Base-by-base conservation (phyloP, 2,329 filamentous ascomycete genomes). In the Fusarium sp. region DNA sequence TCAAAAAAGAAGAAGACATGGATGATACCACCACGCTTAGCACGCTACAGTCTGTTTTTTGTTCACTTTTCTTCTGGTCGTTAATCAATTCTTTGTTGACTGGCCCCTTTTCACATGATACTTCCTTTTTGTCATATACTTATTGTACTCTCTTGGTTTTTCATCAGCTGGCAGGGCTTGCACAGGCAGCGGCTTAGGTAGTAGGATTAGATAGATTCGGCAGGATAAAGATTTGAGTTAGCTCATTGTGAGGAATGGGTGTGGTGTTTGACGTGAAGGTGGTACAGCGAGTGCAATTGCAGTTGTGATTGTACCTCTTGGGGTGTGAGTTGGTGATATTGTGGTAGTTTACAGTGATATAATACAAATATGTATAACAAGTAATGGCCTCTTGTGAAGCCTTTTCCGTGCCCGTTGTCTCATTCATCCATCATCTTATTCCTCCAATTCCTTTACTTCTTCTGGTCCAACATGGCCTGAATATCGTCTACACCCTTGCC, bases 11-110 rank as follows among this genome's bases (percentile, higher is more conserved):
- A 79, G 72, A 81, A 71, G 67, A 66, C 77, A 82, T 80, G 81
- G 81, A 83, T 82, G 82, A 83, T 83, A 83, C 82, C 82, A 83
- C 80, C 80, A 79, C 81, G 80, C 80, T 82, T 80, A 80, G 79
- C 80, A 81, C 79, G 79, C 77, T 79, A 71, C 71, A 70, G 71
- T 77, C 78, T 80, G 71, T 71, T 72, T 75, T 76, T 78, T 71
- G 49, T 60, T 71, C 40, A 67, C 62, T 54, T 66, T 59, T 46
- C 43, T 69, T 62, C 64, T 58, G 46, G 52, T 49, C 60, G 57
- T 68, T 70, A 49, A 72, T 73, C 68, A 50, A 64, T 73, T 75
- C 53, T 71, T 54, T 43, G 57, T 58, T 62, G 43, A 42, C 40
- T 19, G 38, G 23, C 58, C 46, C 68, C 30, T 57, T 54, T 54